Evolutionary conservation across 768 basidiomycete species (phyloP).

Genomic region (Podaxis rugospora): DNA sequence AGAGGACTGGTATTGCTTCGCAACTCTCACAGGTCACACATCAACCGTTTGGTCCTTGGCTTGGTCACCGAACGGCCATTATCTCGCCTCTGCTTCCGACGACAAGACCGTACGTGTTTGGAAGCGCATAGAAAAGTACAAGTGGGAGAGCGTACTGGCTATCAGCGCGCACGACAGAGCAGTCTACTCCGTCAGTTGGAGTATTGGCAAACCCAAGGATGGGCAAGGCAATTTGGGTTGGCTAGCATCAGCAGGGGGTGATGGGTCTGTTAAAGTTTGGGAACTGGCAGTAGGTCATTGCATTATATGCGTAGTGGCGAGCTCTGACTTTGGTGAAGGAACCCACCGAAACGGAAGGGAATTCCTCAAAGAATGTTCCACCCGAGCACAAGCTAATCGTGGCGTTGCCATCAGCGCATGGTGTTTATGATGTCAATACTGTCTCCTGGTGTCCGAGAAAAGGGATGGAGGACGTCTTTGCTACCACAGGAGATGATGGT

Average conservation of each 20-base stretch:
- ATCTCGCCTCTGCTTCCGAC: constrained; percentile 86
- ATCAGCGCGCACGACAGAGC: constrained; percentile 66
- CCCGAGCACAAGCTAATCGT: constrained; percentile 49
- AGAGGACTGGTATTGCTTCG: constrained; percentile 90
- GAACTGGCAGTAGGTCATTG: constrained; percentile 51
- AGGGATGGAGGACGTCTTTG: constrained; percentile 66
- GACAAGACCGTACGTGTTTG: constrained; percentile 83
- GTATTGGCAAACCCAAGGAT: constrained; percentile 12
- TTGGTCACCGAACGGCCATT: constrained; percentile 73
- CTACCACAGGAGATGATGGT: constrained; percentile 87
- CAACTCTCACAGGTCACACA: constrained; percentile 73
- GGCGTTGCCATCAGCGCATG: constrained; percentile 63
- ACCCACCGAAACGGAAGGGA: constrained; percentile 15
- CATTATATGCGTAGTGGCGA: neutral
- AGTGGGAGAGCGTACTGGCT: constrained; percentile 59
- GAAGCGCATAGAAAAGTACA: constrained; percentile 58
- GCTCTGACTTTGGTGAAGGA: constrained; percentile 20
- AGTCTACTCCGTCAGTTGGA: constrained; percentile 83
- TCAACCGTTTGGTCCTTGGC: constrained; percentile 93
- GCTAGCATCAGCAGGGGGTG: constrained; percentile 82
- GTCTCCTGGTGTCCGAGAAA: constrained; percentile 77
- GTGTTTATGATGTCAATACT: constrained; percentile 79
- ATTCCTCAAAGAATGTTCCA: constrained; percentile 8
- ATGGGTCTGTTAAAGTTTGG: constrained; percentile 83
- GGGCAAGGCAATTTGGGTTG: constrained; percentile 56